Evolutionary conservation across 768 basidiomycete genomes (phyloP), one percentile per base, ranked within the genome.

Genomic region (Pleurotus platypus): DNA sequence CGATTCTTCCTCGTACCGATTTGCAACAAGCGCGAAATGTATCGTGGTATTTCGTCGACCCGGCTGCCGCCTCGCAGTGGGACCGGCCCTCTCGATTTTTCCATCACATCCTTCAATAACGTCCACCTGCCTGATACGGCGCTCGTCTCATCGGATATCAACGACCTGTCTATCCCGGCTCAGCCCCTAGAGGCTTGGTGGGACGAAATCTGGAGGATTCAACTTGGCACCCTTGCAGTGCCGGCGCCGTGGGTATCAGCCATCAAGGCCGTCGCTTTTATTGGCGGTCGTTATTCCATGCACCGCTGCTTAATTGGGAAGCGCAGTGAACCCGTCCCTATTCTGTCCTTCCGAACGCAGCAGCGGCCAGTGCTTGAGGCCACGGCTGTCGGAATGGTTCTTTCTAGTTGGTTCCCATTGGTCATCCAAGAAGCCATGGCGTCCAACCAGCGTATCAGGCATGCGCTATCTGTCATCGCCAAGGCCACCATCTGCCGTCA

Each of bases 311-410:
- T 86, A 38, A 70, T 75, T 16, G 82, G 81, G 5, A 77, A 77
- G 60, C 66, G 64, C 4, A 63, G 69, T 12, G 51, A 67, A 12
- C 77, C 75, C 15, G 68, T 77, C 2, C 83, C 83, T 0, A 85
- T 87, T 62, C 75, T 86, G 55, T 68, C 77, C 5, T 87, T 87
- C 72, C 76, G 84, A 22, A 87, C 86, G 0, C 86, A 87, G 60
- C 83, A 87, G 54, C 78, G 77, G 74, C 83, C 86, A 2, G 71
- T 87, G 39, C 64, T 79, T 40, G 76, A 80, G 38, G 79, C 81
- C 3, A 73, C 78, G 2, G 78, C 85, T 1, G 77, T 78, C 16
- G 75, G 75, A 5, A 72, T 78, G 65, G 82, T 86, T 26, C 69
- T 85, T 67, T 72, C 72, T 46, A 76, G 72, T 30, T 80, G 79